Conservation (phyloP, 495 filamentous ascomycete genomes). For the Viridothelium virens region DNA sequence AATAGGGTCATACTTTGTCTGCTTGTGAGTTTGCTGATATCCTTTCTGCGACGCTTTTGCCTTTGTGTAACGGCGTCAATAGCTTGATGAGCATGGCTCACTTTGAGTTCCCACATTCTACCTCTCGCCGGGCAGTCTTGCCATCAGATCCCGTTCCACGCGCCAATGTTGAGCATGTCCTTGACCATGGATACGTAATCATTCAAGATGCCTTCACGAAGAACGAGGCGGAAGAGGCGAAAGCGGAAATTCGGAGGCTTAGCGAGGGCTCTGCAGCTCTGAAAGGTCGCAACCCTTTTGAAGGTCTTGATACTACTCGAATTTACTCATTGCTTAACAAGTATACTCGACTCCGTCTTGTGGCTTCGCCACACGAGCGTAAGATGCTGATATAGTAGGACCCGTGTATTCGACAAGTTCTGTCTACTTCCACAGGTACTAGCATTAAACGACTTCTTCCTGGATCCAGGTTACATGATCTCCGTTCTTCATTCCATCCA, state of each 20-base stretch:
- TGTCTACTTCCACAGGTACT: constrained; percentile 26
- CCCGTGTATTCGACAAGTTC: constrained; percentile 30
- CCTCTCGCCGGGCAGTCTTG: not conserved
- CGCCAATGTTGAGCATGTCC: constrained; percentile 25
- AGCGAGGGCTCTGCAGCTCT: not conserved
- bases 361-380: not conserved
- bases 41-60: no score
- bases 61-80: no score
- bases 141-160: constrained; percentile 10
- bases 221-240: constrained; percentile 21
- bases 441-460: constrained; percentile 33
- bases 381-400: not conserved
- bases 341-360: not conserved
- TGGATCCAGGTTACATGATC: constrained; percentile 27
- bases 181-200: constrained; percentile 33
- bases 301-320: constrained; percentile 30
- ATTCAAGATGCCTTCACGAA: constrained; percentile 26
- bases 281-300: constrained; percentile 30
- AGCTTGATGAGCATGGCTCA: not conserved
- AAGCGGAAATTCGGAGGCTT: constrained; percentile 21
- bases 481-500: constrained; percentile 29
- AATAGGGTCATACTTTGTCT: no score
- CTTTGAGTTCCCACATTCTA: constrained; percentile 3
- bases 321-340: constrained; percentile 32
- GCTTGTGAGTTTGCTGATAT: no score